phyloP scores from a whole-genome alignment of 805 yeast species.

The Metschnikowia sp. region DNA sequence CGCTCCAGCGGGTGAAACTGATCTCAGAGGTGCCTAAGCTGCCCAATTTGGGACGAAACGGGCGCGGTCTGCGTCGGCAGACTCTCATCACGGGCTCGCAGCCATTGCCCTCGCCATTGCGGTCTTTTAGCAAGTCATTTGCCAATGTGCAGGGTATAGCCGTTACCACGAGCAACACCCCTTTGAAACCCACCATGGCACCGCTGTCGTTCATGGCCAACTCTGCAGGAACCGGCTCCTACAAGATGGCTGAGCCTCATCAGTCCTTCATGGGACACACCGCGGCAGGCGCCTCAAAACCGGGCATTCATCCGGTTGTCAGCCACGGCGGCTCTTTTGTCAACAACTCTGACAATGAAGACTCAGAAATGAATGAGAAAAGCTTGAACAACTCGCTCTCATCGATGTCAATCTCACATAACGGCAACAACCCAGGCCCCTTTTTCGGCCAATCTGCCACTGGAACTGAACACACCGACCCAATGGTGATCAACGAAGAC shows the following conservation, averaged over 20 bases:
- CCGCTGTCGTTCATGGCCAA: slow-evolving; percentile 18
- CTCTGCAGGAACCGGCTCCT: slow-evolving; percentile 3
- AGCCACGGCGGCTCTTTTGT: slow-evolving; percentile 12
- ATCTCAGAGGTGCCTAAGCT: slow-evolving; percentile 21
- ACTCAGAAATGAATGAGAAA: slow-evolving; percentile 19
- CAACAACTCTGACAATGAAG: slow-evolving; percentile 17
- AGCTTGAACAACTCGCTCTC: slow-evolving; percentile 37
- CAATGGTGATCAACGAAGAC: slow-evolving; percentile 30
- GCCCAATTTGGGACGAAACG: slow-evolving; percentile 41
- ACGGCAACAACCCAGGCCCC: slow-evolving; percentile 18
- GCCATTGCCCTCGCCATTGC: slow-evolving; percentile 85
- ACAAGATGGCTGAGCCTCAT: neutral
- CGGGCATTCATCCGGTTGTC: slow-evolving; percentile 4
- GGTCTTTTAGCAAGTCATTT: slow-evolving; percentile 49
- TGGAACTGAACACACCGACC: slow-evolving; percentile 6
- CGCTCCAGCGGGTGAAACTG: slow-evolving; percentile 15
- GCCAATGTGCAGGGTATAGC: slow-evolving; percentile 35
- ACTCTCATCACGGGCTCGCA: slow-evolving; percentile 87
- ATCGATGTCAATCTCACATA: slow-evolving; percentile 38
- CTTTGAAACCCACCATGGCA: slow-evolving; percentile 24
- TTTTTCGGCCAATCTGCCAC: slow-evolving; percentile 9
- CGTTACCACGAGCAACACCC: slow-evolving; percentile 40
- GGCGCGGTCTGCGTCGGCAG: slow-evolving; percentile 61
- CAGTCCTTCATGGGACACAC: neutral
- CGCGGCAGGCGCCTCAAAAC: neutral